These are phyloP conservation scores for Hypericum androsaemum DNA, from an alignment of 345 rosid species.

Conservation along the genomic window DNA sequence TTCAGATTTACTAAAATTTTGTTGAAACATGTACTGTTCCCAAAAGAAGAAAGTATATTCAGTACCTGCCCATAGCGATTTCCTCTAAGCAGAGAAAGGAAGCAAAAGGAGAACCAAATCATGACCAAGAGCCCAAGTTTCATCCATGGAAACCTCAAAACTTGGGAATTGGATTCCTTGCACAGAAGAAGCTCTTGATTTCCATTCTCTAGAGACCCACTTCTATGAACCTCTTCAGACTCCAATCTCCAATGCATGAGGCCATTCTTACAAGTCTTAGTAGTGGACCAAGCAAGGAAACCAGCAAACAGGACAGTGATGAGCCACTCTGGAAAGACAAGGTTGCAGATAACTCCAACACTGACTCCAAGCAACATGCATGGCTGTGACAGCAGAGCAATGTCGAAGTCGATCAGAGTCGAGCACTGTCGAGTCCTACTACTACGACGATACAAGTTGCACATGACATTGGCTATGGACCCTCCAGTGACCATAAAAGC, in stretches of 20 bases:
- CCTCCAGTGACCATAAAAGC: constrained; percentile 96
- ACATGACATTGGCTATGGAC: constrained; percentile 61
- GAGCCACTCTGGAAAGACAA: constrained; percentile 75
- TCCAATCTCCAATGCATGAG: constrained; percentile 52
- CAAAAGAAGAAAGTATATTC: too few relatives aligned
- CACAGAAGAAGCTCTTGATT: constrained; percentile 40
- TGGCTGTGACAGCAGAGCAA: constrained; percentile 75
- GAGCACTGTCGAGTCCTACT: constrained; percentile 31
- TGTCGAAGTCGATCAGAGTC: constrained; percentile 51
- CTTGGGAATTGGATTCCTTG: constrained; percentile 6
- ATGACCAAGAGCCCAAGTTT: constrained; percentile 51
- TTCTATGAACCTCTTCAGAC: constrained; percentile 30
- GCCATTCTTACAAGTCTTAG: constrained; percentile 64
- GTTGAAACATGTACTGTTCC: too few relatives aligned
- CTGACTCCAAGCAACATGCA: constrained; percentile 84
- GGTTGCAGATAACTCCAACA: constrained; percentile 67
- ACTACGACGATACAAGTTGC: constrained; percentile 28
- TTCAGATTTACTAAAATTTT: too few relatives aligned
- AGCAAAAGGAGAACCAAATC: constrained; percentile 65
- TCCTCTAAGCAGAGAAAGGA: too few relatives aligned
- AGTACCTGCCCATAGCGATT: too few relatives aligned
- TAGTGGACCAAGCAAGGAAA: constrained; percentile 73
- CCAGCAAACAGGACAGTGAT: constrained; percentile 57
- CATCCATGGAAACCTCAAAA: constrained; percentile 30
- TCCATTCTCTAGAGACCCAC: constrained; percentile 26